Conservation (phyloP, 2,329 filamentous ascomycete species). For the Tolypocladium ophioglossoides region DNA sequence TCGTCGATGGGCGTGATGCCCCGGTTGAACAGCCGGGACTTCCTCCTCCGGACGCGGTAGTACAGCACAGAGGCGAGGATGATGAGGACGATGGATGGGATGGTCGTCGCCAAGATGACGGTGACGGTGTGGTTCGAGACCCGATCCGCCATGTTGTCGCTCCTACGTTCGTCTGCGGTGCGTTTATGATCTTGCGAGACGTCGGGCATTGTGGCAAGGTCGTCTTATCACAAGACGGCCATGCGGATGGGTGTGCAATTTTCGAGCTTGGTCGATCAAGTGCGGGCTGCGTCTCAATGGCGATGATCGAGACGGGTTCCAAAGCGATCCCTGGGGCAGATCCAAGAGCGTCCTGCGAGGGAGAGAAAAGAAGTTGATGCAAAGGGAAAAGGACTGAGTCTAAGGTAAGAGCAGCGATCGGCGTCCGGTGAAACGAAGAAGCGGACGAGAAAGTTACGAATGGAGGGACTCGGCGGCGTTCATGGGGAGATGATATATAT, state of each 20-base stretch:
- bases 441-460: not conserved
- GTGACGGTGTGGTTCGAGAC: slow-evolving; percentile 28
- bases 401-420: not conserved
- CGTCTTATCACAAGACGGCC: not conserved
- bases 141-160: slow-evolving; percentile 2
- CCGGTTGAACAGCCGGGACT: slow-evolving; percentile 35
- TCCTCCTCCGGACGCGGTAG: slow-evolving; percentile 28
- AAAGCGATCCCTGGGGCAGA: not conserved
- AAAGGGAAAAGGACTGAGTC: not conserved
- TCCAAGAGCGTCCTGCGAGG: not conserved
- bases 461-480: not conserved
- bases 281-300: not conserved
- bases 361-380: not conserved
- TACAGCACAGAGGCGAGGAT: slow-evolving; percentile 22
- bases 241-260: not conserved
- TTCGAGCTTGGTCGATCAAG: not conserved
- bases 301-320: not conserved
- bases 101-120: slow-evolving; percentile 41
- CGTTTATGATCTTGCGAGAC: not conserved
- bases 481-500: not conserved
- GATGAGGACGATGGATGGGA: slow-evolving; percentile 30
- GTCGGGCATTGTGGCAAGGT: not conserved
- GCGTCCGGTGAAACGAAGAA: not conserved
- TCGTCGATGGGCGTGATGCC: slow-evolving; percentile 53
- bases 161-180: not conserved